Evolutionary conservation across 1,284 basidiomycete species (phyloP), one percentile per base, ranked within the genome.

Genomic region (Termitomyces sp.): DNA sequence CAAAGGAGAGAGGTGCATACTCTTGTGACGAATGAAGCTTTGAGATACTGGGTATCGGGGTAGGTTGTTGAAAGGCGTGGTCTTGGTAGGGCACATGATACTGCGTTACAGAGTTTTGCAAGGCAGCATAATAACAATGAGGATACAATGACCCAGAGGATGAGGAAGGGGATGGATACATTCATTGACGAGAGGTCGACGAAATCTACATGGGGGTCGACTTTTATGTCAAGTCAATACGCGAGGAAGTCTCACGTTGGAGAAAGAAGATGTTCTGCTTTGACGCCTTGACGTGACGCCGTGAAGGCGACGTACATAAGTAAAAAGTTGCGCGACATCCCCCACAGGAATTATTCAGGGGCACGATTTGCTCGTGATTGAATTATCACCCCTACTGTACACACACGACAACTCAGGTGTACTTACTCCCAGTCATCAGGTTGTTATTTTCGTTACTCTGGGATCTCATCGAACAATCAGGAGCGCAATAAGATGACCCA

Each of bases 271-370:
- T 50, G 50, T 36, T 34, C 43, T 45, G 31, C 47, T 30, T 54
- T 63, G 55, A 61, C 57, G 56, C 50, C 39, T 53, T 58, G 56
- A 62, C 58, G 58, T 62, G 61, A 59, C 56, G 56, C 47, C 51
- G 21, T 51, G 52, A 51, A 57, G 54, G 49, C 39, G 50, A 56
- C 49, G 56, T 58, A 52, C 47, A 56, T 47, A 56, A 55, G 33
- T 58, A 38, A 54, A 44, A 50, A 38, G 54, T 45, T 52, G 41
- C 47, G 39, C 47, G 39, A 54, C 52, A 43, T 49, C 61, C 51
- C 53, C 46, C 57, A 58, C 57, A 52, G 56, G 57, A 45, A 59
- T 54, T 57, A 61, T 63, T 62, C 59, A 61, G 61, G 62, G 58
- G 49, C 34, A 21, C 38, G 45, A 52, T 49, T 40, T 36, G 26